A percentile compares a stretch with the other conserved stretches of the same genome.
phyloP scores from a whole-genome alignment of 163 green algal species.

The Scenedesmus sp. region DNA sequence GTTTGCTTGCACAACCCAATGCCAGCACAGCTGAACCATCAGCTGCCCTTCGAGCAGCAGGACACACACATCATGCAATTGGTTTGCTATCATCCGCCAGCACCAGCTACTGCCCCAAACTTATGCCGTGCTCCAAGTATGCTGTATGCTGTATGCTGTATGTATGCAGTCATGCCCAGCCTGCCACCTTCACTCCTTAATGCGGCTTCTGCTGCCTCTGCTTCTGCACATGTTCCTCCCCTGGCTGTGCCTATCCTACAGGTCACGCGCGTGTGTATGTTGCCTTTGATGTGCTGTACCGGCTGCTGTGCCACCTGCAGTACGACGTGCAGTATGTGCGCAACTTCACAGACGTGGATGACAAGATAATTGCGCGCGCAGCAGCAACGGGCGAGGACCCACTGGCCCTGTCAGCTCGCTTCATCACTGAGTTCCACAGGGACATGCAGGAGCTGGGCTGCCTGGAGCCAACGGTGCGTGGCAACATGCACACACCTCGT shows the following conservation, averaged over 20 bases:
- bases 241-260: constrained; percentile 45
- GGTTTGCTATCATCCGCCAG: too few species aligned
- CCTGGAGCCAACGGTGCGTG: constrained; percentile 79
- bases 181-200: too few species aligned
- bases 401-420: constrained; percentile 82
- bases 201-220: too few species aligned
- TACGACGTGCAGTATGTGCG: constrained; percentile 91
- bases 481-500: too few species aligned
- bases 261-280: constrained; percentile 97
- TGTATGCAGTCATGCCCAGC: too few species aligned
- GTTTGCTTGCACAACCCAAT: background rate
- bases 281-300: constrained; percentile 94
- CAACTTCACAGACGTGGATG: constrained; percentile 98
- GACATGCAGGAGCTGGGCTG: constrained; percentile 89
- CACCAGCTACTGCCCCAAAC: too few species aligned
- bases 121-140: too few species aligned
- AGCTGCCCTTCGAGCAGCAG: too few species aligned
- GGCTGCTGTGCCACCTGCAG: constrained; percentile 78
- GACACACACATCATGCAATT: too few species aligned
- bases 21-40: too few species aligned
- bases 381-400: constrained; percentile 76
- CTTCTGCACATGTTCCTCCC: too few species aligned
- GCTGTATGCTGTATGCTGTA: too few species aligned
- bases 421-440: constrained; percentile 93
- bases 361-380: constrained; percentile 93